Evolutionary conservation across 257 asterid genomes (phyloP).

Genomic region (Lycium barbarum): DNA sequence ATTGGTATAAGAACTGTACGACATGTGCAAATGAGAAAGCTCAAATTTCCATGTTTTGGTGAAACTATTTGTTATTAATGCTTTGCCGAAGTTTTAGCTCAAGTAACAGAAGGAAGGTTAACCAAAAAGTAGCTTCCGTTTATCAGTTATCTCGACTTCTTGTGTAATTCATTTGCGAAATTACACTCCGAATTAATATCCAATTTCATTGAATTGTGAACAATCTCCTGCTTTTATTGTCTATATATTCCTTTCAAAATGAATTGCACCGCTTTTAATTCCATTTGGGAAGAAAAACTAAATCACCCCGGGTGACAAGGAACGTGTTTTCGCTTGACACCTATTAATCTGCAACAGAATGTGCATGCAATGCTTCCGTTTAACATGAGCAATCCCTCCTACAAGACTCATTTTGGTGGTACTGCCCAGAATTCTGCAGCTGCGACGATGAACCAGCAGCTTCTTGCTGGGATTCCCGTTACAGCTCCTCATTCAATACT

Average conservation of each 20-base stretch:
- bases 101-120: not conserved
- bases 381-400: conserved; percentile 41
- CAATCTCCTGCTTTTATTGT: not conserved
- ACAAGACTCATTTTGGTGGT: conserved; percentile 44
- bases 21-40: not conserved
- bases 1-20: too few species aligned
- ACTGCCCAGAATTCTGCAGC: conserved; percentile 45
- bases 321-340: conserved; percentile 36
- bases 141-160: not conserved
- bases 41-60: not conserved
- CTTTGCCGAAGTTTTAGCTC: not conserved
- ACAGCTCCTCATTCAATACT: conserved; percentile 42
- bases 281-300: not conserved
- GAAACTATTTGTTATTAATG: not conserved
- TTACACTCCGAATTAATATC: not conserved
- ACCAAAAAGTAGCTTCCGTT: not conserved
- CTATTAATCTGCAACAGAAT: conserved; percentile 38
- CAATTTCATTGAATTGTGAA: not conserved
- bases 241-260: not conserved
- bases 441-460: conserved; percentile 49
- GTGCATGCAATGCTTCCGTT: conserved; percentile 45
- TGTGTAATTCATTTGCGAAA: not conserved
- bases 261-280: not conserved
- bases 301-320: not conserved
- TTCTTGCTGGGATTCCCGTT: conserved; percentile 56